phyloP scores from a whole-genome alignment of 2,329 filamentous ascomycete genomes.

The Colletotrichum spinosum region DNA sequence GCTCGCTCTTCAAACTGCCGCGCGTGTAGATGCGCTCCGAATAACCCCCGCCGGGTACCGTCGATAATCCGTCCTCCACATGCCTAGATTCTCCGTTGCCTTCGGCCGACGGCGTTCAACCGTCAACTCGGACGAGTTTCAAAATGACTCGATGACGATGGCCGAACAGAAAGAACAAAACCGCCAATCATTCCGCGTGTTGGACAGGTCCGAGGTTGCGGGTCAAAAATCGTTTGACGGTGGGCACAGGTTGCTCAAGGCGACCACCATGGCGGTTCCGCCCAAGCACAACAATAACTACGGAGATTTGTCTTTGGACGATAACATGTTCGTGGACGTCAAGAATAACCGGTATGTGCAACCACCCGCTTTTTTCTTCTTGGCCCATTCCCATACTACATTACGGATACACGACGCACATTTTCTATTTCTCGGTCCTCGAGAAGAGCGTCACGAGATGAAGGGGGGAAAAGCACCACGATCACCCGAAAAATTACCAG shows the following conservation, averaged over 20 bases:
- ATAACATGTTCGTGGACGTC: slow-evolving; percentile 69
- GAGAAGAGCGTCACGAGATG: too few species aligned
- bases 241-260: slow-evolving; percentile 56
- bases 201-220: slow-evolving; percentile 63
- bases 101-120: slow-evolving; percentile 71
- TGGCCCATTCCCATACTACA: slow-evolving; percentile 18
- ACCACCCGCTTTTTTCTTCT: slow-evolving; percentile 23
- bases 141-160: slow-evolving; percentile 60
- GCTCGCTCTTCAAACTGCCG: not conserved
- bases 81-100: slow-evolving; percentile 72
- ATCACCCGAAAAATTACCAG: slow-evolving; percentile 2
- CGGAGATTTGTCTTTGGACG: slow-evolving; percentile 54
- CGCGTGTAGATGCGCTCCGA: slow-evolving; percentile 21
- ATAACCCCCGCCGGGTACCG: slow-evolving; percentile 23
- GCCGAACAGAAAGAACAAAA: slow-evolving; percentile 46
- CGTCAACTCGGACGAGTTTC: slow-evolving; percentile 64
- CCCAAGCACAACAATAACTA: slow-evolving; percentile 47
- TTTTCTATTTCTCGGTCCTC: slow-evolving; percentile 17
- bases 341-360: slow-evolving; percentile 68
- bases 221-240: slow-evolving; percentile 63
- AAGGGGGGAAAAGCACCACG: slow-evolving; percentile 10
- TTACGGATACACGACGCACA: slow-evolving; percentile 18
- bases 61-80: slow-evolving; percentile 54
- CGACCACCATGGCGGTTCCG: slow-evolving; percentile 47
- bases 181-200: slow-evolving; percentile 66